phyloP scores from a whole-genome alignment of 2,329 filamentous ascomycete genomes.

The Helotiales sp. region DNA sequence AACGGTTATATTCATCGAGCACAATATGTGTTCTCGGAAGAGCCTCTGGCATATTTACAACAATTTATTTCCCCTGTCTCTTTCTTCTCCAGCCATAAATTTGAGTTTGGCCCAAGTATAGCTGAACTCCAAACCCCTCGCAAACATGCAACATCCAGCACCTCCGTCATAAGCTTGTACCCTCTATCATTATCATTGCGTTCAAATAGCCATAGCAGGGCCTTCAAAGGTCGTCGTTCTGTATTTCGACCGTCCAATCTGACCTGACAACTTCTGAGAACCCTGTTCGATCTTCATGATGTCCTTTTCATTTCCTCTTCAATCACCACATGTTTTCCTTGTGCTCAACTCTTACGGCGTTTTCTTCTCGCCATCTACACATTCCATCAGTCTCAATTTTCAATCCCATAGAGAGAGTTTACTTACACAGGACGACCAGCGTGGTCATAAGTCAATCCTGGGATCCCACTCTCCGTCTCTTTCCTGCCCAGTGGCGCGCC shows the following conservation, averaged over 20 bases:
- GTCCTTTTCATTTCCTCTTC: background rate
- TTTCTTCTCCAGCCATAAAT: too few species aligned
- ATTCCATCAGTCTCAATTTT: constrained; percentile 3
- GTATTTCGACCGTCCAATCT: background rate
- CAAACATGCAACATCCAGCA: background rate
- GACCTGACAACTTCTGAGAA: too few species aligned
- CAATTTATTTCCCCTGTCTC: too few species aligned
- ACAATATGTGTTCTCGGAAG: too few species aligned
- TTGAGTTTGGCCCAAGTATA: background rate
- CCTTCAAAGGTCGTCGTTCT: background rate
- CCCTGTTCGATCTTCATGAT: background rate
- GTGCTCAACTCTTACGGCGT: constrained; percentile 23
- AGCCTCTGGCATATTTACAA: too few species aligned
- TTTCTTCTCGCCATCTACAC: constrained; percentile 28
- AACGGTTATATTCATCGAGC: too few species aligned
- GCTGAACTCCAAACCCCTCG: background rate
- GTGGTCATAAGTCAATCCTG: constrained; percentile 33
- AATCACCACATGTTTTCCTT: constrained; percentile 13
- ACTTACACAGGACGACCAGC: constrained; percentile 33
- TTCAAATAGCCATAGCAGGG: background rate
- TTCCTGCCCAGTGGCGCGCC: constrained; percentile 18
- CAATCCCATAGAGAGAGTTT: too few species aligned
- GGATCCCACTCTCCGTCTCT: constrained; percentile 29
- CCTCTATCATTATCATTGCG: too few species aligned
- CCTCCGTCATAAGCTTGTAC: background rate